Percentiles rank a stretch among this genome's conserved stretches.
Conservation (phyloP, 345 rosid species). For the Moringa oleifera region DNA sequence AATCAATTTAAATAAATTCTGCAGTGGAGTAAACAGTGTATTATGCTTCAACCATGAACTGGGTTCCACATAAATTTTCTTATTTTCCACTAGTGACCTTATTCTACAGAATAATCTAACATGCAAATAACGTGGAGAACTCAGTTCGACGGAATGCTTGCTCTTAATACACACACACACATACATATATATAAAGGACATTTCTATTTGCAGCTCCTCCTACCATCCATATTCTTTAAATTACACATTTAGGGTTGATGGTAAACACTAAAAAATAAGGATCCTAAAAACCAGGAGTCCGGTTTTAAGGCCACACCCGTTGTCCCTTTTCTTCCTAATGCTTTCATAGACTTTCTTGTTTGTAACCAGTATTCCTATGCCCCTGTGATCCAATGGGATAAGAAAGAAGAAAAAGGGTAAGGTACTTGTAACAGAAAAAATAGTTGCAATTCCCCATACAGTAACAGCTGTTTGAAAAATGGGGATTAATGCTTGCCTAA, state of each 20-base stretch:
- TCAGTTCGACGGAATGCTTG: background rate
- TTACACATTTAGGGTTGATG: background rate
- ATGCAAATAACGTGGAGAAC: background rate
- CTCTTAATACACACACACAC: background rate
- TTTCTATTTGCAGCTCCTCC: background rate
- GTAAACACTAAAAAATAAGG: background rate
- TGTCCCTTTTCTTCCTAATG: background rate
- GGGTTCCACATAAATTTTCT: background rate
- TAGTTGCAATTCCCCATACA: background rate
- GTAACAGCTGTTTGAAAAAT: too few species aligned
- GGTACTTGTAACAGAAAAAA: background rate
- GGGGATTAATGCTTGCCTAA: constrained; percentile 2
- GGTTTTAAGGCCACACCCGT: background rate
- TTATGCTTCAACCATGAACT: background rate
- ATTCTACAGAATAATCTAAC: background rate
- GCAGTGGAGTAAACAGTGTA: background rate
- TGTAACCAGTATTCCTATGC: background rate
- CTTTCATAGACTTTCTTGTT: background rate
- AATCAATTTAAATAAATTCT: background rate
- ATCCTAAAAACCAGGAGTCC: background rate
- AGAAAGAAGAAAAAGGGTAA: background rate
- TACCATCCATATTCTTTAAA: background rate
- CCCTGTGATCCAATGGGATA: background rate
- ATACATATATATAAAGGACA: too few species aligned
- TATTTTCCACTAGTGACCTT: background rate